Evolutionary conservation across 2,329 filamentous ascomycete species (phyloP).

Genomic region (Fusarium gaditjirri): DNA sequence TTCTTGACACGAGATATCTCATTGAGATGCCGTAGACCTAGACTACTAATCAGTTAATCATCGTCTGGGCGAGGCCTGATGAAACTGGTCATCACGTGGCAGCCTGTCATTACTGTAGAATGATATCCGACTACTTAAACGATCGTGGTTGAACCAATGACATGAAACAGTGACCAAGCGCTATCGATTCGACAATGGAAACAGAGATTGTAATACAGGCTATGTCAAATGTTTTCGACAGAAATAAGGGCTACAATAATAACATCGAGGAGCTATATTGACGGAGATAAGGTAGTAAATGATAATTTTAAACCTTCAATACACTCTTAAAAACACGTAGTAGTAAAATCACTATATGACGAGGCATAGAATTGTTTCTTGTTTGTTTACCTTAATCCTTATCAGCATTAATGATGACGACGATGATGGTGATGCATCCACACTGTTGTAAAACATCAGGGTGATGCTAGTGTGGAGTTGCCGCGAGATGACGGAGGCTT

Average conservation of each 20-base stretch:
- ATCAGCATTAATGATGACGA: not conserved
- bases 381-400: not conserved
- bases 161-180: not conserved
- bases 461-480: constrained; percentile 4
- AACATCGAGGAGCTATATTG: not conserved
- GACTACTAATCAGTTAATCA: too few relatives aligned
- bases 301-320: too few relatives aligned
- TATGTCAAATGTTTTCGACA: not conserved
- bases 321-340: not conserved
- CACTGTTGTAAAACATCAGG: not conserved
- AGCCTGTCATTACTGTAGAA: not conserved
- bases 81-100: not conserved
- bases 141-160: not conserved
- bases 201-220: not conserved
- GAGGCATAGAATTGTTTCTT: not conserved
- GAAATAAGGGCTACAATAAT: not conserved
- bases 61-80: not conserved
- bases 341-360: not conserved
- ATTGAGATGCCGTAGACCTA: not conserved
- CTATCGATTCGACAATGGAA: not conserved
- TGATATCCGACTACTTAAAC: not conserved
- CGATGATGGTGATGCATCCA: not conserved
- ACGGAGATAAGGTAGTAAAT: not conserved
- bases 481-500: not conserved
- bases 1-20: not conserved